Percentiles rank a stretch among this genome's conserved stretches.
Conservation (phyloP, 768 basidiomycete species). For the Mycena filopes region DNA sequence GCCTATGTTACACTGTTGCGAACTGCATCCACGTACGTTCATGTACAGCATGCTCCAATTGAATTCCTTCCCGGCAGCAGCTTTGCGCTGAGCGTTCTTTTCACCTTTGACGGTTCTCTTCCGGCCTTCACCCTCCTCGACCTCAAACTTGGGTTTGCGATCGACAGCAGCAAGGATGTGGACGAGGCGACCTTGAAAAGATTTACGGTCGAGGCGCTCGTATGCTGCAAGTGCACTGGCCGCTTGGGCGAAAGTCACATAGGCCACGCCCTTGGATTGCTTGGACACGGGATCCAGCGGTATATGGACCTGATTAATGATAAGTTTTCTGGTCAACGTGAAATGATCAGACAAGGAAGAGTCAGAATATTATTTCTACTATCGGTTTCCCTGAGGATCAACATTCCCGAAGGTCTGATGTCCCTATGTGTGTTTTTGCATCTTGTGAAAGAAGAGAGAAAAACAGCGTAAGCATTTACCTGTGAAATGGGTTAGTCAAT, state of each 20-base stretch:
- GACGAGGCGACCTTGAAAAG: slow-evolving; percentile 91
- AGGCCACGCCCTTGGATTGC: slow-evolving; percentile 62
- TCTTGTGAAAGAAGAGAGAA: slow-evolving; percentile 33
- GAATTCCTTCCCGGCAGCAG: slow-evolving; percentile 79
- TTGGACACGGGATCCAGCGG: slow-evolving; percentile 58
- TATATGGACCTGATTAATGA: slow-evolving; percentile 55
- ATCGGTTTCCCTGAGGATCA: slow-evolving; percentile 54
- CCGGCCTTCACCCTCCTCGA: slow-evolving; percentile 54
- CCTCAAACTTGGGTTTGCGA: slow-evolving; percentile 58
- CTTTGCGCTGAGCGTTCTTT: slow-evolving; percentile 70
- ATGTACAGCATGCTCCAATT: slow-evolving; percentile 96
- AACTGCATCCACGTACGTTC: slow-evolving; percentile 79
- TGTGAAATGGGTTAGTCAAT: slow-evolving; percentile 32
- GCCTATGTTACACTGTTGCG: slow-evolving; percentile 18
- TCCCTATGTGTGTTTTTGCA: slow-evolving; percentile 49
- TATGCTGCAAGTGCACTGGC: slow-evolving; percentile 72
- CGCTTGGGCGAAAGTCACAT: slow-evolving; percentile 56
- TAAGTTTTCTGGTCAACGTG: slow-evolving; percentile 1
- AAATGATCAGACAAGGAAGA: slow-evolving; percentile 16
- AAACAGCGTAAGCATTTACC: slow-evolving; percentile 40
- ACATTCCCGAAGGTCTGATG: slow-evolving; percentile 51
- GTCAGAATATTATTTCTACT: slow-evolving; percentile 57
- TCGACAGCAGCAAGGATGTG: slow-evolving; percentile 91
- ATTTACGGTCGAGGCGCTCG: slow-evolving; percentile 79
- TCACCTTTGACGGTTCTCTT: slow-evolving; percentile 70